Percentiles rank a stretch among this genome's conserved stretches.
Evolutionary conservation across 2,329 filamentous ascomycete genomes (phyloP).

Genomic region (Coniella vitis): DNA sequence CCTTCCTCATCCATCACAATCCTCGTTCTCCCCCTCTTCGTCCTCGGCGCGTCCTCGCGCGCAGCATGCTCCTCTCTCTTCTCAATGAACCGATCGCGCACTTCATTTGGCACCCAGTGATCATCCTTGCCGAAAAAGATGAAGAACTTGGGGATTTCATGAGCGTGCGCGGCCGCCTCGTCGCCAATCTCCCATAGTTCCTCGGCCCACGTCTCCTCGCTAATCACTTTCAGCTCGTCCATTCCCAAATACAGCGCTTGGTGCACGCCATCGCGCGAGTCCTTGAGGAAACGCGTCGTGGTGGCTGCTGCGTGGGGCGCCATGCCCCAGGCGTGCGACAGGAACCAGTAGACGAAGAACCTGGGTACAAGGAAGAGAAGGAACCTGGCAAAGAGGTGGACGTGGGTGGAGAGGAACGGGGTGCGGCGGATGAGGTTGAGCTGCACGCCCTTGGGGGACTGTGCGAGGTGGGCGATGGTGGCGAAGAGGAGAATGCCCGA

Average conservation of each 20-base stretch:
- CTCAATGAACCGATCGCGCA: constrained; percentile 50
- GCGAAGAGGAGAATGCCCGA: constrained; percentile 64
- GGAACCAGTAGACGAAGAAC: constrained; percentile 33
- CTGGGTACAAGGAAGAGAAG: constrained; percentile 37
- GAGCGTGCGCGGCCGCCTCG: constrained; percentile 19
- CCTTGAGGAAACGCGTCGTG: constrained; percentile 46
- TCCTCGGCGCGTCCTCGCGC: constrained; percentile 20
- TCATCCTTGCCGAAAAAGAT: constrained; percentile 55
- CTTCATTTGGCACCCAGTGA: constrained; percentile 54
- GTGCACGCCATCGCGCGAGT: constrained; percentile 48
- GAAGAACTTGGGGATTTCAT: constrained; percentile 42
- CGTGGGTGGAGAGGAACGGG: constrained; percentile 34
- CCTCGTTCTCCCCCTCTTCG: constrained; percentile 33
- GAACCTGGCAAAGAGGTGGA: constrained; percentile 33
- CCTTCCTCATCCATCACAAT: constrained; percentile 49
- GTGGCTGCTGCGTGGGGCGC: constrained; percentile 40
- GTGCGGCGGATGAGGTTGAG: constrained; percentile 37
- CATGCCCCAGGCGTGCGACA: constrained; percentile 39
- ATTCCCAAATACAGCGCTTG: constrained; percentile 53
- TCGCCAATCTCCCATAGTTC: constrained; percentile 45
- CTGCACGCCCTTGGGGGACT: constrained; percentile 52
- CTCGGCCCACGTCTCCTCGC: constrained; percentile 36
- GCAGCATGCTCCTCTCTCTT: constrained; percentile 27
- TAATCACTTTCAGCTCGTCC: constrained; percentile 53
- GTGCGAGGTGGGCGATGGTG: constrained; percentile 64